Base-by-base conservation (phyloP, 139 green algal species). In the Pedinophyceae sp. region DNA sequence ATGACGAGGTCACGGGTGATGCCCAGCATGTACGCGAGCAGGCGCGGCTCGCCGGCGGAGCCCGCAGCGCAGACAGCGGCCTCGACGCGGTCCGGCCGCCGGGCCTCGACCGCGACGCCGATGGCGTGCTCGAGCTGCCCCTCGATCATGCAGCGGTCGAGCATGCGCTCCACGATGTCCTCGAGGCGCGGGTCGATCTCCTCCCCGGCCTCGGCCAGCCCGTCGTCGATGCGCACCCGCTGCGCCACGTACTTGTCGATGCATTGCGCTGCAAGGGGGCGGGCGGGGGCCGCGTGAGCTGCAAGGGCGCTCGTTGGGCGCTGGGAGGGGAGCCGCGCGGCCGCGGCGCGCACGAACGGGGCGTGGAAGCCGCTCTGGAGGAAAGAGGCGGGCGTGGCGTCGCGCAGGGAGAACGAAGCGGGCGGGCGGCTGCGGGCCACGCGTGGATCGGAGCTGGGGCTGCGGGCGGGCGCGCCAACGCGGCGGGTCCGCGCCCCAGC, bases 191-290 rank as follows among this genome's bases (percentile, higher is more conserved):
- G 48, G 61, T 98, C 90, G 7, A 94, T 76, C 2, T 62, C 56
- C 27, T 38, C 30, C 4, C 34, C 40, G 50, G 56, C 55, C 38
- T 1, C 54, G 6, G 64, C 68, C 17, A 13, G 22, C 22, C 30
- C 70, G 61, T 75, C 62, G 48, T 62, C 47, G 52, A 62, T 38
- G 13, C 71, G 73, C 5, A 73, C 50, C 1, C 80, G 70, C 57
- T 72, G 55, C 50, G 74, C 76, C 38, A 95, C 80, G 70, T 98
- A 99, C 55, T 80, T 67, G 76, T 99, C 91, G 56, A 98, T 77
- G 62, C 82, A 94, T 26, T 88, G 80, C 6, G 88, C 87, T 94
- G 83, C 39, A 60, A 34, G n/a, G n/a, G n/a, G n/a, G n/a, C n/a
- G n/a, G n/a, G n/a, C n/a, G n/a, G n/a, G n/a, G n/a, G n/a, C n/a